phyloP scores from a whole-genome alignment of 129 eudicot genomes.

The Helichrysum umbraculigerum region DNA sequence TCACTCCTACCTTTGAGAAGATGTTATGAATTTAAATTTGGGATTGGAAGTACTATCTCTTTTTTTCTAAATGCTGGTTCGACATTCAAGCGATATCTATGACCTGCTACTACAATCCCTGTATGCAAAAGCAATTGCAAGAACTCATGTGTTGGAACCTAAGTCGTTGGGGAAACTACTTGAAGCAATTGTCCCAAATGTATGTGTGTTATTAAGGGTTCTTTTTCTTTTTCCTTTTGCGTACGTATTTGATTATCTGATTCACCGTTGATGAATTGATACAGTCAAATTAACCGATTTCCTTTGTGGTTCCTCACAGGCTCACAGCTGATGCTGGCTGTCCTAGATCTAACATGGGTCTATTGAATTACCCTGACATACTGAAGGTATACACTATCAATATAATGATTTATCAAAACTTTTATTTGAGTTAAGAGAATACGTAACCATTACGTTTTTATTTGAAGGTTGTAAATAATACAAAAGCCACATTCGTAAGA shows the following conservation, averaged over 20 bases:
- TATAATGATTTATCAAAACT: background rate
- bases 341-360: constrained; percentile 78
- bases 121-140: constrained; percentile 71
- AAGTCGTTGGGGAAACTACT: constrained; percentile 62
- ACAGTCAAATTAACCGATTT: too few species aligned
- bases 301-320: too few species aligned
- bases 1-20: too few species aligned
- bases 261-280: too few species aligned
- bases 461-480: constrained; percentile 31
- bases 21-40: too few species aligned
- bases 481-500: constrained; percentile 37
- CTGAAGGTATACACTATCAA: constrained; percentile 38
- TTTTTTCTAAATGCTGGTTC: too few species aligned
- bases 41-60: too few species aligned
- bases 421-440: background rate
- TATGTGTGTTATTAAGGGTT: too few species aligned
- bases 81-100: too few species aligned
- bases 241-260: too few species aligned
- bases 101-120: too few species aligned
- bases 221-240: too few species aligned
- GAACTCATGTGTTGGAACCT: constrained; percentile 79
- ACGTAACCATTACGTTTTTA: background rate
- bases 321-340: constrained; percentile 78
- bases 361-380: constrained; percentile 79
- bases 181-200: constrained; percentile 63